Percentiles rank a stretch among this genome's conserved stretches.
Conservation (phyloP, 179 eudicot genomes). For the Dionaea muscipula region DNA sequence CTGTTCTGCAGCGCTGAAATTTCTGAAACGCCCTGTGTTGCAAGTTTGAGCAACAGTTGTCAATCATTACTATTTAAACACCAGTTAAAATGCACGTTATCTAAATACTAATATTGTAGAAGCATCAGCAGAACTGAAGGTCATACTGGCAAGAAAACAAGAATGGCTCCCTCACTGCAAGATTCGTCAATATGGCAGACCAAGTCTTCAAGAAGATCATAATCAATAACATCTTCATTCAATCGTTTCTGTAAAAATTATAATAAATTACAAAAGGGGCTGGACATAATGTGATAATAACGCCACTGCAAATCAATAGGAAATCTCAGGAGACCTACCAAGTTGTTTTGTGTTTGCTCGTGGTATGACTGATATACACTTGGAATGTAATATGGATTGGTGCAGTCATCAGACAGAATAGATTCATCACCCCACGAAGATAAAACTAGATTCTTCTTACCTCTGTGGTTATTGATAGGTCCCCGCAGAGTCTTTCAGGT, state of each 20-base stretch:
- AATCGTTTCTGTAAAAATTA: conserved; percentile 45
- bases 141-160: conserved; percentile 86
- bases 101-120: no score
- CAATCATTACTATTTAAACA: no score
- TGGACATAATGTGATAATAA: conserved; percentile 6
- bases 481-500: conserved; percentile 32
- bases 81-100: no score
- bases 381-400: conserved; percentile 54
- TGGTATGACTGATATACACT: conserved; percentile 55
- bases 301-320: conserved; percentile 1
- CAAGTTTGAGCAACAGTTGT: conserved; percentile 5
- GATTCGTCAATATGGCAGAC: conserved; percentile 78
- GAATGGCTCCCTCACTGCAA: conserved; percentile 71
- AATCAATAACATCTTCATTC: conserved; percentile 90
- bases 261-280: conserved; percentile 4
- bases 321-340: conserved; percentile 38
- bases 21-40: conserved; percentile 72
- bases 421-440: conserved; percentile 87
- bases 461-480: conserved; percentile 62
- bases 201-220: conserved; percentile 92
- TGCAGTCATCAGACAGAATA: conserved; percentile 51
- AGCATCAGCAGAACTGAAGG: not conserved
- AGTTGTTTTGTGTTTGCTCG: conserved; percentile 64
- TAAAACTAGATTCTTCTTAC: conserved; percentile 74
- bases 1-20: conserved; percentile 61